Base-by-base conservation (phyloP, 768 basidiomycete species). In the Holtermannia corniformis region DNA sequence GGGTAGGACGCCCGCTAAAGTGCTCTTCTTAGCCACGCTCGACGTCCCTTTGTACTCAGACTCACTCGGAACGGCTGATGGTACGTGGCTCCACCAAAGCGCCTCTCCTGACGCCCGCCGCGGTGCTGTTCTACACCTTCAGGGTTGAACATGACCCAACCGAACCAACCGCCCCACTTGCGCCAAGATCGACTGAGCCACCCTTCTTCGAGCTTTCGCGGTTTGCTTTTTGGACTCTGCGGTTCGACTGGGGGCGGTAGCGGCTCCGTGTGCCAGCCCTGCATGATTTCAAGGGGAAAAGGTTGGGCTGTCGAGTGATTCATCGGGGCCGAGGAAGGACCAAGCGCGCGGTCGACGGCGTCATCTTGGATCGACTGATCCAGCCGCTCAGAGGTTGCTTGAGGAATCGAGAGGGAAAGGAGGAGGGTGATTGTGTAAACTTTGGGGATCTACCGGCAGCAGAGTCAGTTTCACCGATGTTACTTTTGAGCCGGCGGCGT, bases 361-460 rank as follows among this genome's bases (percentile, higher is more conserved):
- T 37, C 32, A 7, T 37, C 16, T 37, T 16, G 32, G 10, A 16
- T 37, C 32, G n/a, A n/a, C n/a, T n/a, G n/a, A n/a, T n/a, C n/a
- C n/a, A n/a, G n/a, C n/a, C n/a, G n/a, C n/a, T n/a, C n/a, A n/a
- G n/a, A n/a, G n/a, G n/a, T 37, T 16, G 47, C 28, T 27, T 58
- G 53, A 1, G 56, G 52, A 1, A 55, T 26, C 14, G 61, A 56
- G 5, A 65, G 47, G 20, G 64, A 61, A n/a, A 66, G 54, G 24
- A 66, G 52, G 21, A 66, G 52, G 16, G 64, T 66, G 41, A 66
- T 58, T 23, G 47, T 61, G 52, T 63, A 66, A 16, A 63, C 55
- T 52, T 65, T 65, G 14, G 61, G 61, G 5, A 65, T 51, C 61
- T 62, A 19, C 5, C 11, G 21, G n/a, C n/a, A n/a, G n/a, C n/a